Conservation (phyloP, 768 basidiomycete genomes). For the Hysterangium stoloniferum region DNA sequence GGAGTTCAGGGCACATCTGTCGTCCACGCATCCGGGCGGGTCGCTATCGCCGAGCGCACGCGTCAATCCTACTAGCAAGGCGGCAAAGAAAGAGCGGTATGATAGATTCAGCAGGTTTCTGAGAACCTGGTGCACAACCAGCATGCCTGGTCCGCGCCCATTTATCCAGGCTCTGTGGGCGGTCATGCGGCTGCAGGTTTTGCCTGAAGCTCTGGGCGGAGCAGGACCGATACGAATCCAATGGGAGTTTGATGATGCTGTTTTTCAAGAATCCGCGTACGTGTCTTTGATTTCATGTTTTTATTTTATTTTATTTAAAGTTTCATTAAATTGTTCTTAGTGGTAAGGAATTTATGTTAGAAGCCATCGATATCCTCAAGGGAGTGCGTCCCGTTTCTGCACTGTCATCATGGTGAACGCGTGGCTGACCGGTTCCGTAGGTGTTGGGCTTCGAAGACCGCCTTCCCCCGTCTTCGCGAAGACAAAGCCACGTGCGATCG, state of each 20-base stretch:
- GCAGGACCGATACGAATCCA: slow-evolving; percentile 64
- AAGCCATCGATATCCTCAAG: slow-evolving; percentile 84
- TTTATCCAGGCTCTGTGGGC: slow-evolving; percentile 76
- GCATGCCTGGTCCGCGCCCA: slow-evolving; percentile 84
- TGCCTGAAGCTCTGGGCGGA: slow-evolving; percentile 75
- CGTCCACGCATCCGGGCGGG: slow-evolving; percentile 70
- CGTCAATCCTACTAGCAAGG: slow-evolving; percentile 49
- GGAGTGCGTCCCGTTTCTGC: slow-evolving; percentile 48
- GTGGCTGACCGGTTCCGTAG: slow-evolving; percentile 23
- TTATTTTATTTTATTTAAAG: no score
- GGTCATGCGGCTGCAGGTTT: slow-evolving; percentile 69
- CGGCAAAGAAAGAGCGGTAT: slow-evolving; percentile 72
- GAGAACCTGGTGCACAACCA: slow-evolving; percentile 74
- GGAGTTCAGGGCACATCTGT: slow-evolving; percentile 80
- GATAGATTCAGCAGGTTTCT: slow-evolving; percentile 72
- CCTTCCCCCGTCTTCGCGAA: slow-evolving; percentile 24
- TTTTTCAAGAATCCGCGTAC: slow-evolving; percentile 90
- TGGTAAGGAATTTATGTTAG: slow-evolving; percentile 91
- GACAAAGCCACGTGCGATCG: slow-evolving; percentile 12
- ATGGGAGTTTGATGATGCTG: slow-evolving; percentile 93
- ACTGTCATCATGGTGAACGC: slow-evolving; percentile 12
- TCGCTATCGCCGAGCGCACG: slow-evolving; percentile 72
- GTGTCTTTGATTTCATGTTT: slow-evolving; percentile 32
- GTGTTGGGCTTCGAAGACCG: slow-evolving; percentile 71
- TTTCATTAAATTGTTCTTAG: slow-evolving; percentile 35